Conservation (phyloP, 352 stramenopile genomes). For the Aphanomyces euteiches region DNA sequence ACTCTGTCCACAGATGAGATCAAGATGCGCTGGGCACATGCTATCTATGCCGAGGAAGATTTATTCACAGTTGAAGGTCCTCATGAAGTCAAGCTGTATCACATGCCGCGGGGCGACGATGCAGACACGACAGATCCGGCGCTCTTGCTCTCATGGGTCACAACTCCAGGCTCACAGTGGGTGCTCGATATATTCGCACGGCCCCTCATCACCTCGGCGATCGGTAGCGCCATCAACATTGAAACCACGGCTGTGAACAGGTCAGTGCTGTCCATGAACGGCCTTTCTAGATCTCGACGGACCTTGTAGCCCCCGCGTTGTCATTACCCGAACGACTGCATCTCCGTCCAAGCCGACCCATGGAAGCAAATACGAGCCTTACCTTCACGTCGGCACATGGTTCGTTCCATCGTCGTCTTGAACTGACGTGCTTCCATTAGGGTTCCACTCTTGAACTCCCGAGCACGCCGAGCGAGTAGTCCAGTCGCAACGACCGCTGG, state of each 20-base stretch:
- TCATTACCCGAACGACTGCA: constrained; percentile 40
- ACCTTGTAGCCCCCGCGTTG: constrained; percentile 24
- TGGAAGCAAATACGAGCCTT: constrained; percentile 40
- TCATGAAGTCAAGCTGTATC: constrained; percentile 59
- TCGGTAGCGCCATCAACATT: constrained; percentile 28
- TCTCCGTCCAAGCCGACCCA: constrained; percentile 22
- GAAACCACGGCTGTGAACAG: constrained; percentile 19
- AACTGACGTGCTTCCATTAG: not conserved
- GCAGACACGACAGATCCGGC: constrained; percentile 34
- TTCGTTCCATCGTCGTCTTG: constrained; percentile 38
- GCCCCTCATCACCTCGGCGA: constrained; percentile 45
- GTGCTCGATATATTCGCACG: constrained; percentile 72
- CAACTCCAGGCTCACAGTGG: constrained; percentile 53
- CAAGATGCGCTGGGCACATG: constrained; percentile 56
- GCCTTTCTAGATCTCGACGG: constrained; percentile 8
- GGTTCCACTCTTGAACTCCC: constrained; percentile 5
- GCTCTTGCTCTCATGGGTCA: constrained; percentile 30
- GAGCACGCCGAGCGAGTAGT: constrained; percentile 39
- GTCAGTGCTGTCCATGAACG: constrained; percentile 33
- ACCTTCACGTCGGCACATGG: constrained; percentile 76
- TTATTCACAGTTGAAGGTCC: constrained; percentile 58
- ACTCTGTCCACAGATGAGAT: constrained; percentile 33
- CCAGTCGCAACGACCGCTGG: not conserved
- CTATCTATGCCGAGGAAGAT: constrained; percentile 67
- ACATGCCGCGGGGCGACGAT: constrained; percentile 47